Evolutionary conservation across 2,329 filamentous ascomycete genomes (phyloP).

Genomic region (Sporothrix curviconia): DNA sequence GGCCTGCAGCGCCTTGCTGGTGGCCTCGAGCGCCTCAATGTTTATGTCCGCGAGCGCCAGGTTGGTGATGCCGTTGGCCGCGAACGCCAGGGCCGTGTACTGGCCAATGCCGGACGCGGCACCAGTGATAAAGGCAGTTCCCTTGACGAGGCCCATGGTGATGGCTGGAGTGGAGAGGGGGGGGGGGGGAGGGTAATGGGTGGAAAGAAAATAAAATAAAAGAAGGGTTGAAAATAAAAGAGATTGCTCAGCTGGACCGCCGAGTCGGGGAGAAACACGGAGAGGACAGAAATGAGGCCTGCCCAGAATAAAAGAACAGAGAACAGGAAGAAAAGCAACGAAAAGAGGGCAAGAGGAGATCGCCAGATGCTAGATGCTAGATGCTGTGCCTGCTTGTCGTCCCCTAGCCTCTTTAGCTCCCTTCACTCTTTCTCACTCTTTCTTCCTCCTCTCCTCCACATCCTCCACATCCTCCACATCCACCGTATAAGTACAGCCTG

Average conservation of each 20-base stretch:
- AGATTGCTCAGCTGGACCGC: too few relatives aligned
- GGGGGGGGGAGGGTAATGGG: not conserved
- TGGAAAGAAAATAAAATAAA: not conserved
- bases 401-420: too few relatives aligned
- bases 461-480: not conserved
- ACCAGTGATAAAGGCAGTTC: conserved; percentile 19
- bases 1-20: conserved; percentile 29
- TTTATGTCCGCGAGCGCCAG: conserved; percentile 44
- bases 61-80: conserved; percentile 39
- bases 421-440: too few relatives aligned
- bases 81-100: conserved; percentile 39
- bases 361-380: too few relatives aligned
- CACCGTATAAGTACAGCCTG: conserved; percentile 5
- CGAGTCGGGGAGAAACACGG: not conserved
- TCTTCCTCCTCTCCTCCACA: not conserved
- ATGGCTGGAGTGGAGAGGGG: not conserved
- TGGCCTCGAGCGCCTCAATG: conserved; percentile 25
- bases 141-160: conserved; percentile 13
- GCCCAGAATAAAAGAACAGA: not conserved
- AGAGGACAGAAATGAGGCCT: too few relatives aligned
- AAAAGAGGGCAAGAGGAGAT: not conserved
- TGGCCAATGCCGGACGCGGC: conserved; percentile 39
- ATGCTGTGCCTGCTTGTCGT: too few relatives aligned
- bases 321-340: not conserved
- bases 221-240: not conserved